Base-by-base conservation (phyloP, 2,329 filamentous ascomycete genomes). In the Sporothrix humicola region DNA sequence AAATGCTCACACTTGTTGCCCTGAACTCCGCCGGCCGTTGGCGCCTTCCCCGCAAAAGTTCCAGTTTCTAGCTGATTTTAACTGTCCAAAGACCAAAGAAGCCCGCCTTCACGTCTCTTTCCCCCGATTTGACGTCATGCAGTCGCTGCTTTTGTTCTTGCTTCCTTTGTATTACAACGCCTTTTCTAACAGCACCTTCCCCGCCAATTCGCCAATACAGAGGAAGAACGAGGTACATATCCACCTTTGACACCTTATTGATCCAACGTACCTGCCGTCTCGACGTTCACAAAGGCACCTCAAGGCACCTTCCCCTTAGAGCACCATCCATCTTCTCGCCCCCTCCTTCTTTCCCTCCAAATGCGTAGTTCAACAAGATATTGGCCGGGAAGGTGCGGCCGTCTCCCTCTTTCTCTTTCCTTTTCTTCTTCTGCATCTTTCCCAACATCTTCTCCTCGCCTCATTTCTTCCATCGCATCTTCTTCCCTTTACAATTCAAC, bases 111-210 rank as follows among this genome's bases (percentile, higher is more conserved):
- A 42, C 58, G 42, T 3, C 15, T 42, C 31, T 9, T 46, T 12
- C 13, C 13, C 37, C 37, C 31, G 9, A 65, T 65, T 66, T 66
- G 61, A 66, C 61, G 61, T 66, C 61, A 66, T 66, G 42, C 61
- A 46, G 8, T 48, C 3, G 42, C 20, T 65, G 42, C 8, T 48
- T 12, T 20, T 15, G 42, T 15, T 65, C 61, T 48, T 66, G 42
- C 61, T 44, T 56, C 59, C 37, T 46, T 26, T 66, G 61, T 48
- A 44, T 12, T 9, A 66, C 42, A 48, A n/a, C 58, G 9, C 12
- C 8, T 17, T 20, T 48, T 13, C 42, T 23, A 20, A 20, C 52
- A 4, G 7, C 52, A 37, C n/a, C 9, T 56, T 12, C 59, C 37
- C 61, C n/a, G 61, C 42, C n/a, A 46, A 46, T 65, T 13, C 3